Conservation (phyloP, 345 rosid species). For the Cardamine resedifolia region DNA sequence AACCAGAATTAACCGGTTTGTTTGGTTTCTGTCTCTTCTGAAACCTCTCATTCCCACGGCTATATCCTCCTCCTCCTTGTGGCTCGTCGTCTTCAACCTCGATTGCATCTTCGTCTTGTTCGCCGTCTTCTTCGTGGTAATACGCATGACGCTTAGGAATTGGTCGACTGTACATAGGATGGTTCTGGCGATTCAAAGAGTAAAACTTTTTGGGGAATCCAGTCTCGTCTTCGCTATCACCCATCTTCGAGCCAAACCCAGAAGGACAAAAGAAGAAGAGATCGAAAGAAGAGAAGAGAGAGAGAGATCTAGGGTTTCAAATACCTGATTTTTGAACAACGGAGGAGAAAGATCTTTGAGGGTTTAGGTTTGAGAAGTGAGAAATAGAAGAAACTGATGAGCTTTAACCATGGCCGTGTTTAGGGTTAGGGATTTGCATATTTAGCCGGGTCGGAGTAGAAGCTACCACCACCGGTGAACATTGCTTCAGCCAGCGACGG, state of each 20-base stretch:
- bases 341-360: neutral
- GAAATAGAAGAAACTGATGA: neutral
- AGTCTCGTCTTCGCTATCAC: constrained; percentile 68
- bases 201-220: constrained; percentile 62
- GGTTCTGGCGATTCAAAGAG: constrained; percentile 58
- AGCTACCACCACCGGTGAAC: constrained; percentile 37
- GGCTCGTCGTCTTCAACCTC: constrained; percentile 45
- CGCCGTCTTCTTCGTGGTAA: constrained; percentile 40
- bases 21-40: constrained; percentile 73
- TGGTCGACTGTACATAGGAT: constrained; percentile 43
- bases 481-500: constrained; percentile 29
- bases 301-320: constrained; percentile 30
- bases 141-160: constrained; percentile 35
- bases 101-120: constrained; percentile 29
- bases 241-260: constrained; percentile 57
- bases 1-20: constrained; percentile 63
- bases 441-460: constrained; percentile 27
- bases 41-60: constrained; percentile 53
- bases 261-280: neutral
- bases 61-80: constrained; percentile 36
- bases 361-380: neutral
- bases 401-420: constrained; percentile 10
- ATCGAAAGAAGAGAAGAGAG: neutral
- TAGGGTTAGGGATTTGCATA: constrained; percentile 29
- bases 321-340: neutral